These are phyloP conservation scores for Lagenidium giganteum DNA, from an alignment of 352 stramenopile species.

Conservation along the genomic window DNA sequence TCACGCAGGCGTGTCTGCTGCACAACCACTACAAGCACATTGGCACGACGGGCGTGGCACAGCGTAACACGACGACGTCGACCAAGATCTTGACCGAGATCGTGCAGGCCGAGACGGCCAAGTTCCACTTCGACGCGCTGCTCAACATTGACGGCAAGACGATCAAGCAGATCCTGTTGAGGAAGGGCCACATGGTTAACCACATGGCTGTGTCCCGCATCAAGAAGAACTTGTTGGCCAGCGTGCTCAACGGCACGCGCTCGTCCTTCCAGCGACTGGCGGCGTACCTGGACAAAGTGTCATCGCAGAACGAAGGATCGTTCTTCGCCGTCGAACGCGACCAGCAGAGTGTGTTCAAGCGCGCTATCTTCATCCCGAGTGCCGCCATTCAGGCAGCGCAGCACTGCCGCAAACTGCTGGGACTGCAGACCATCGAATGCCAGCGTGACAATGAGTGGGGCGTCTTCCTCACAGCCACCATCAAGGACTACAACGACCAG, in stretches of 20 bases:
- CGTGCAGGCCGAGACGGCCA: neutral
- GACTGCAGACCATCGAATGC: neutral
- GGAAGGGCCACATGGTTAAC: neutral
- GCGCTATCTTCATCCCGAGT: slow-evolving; percentile 2
- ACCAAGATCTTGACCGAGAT: neutral
- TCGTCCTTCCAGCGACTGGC: neutral
- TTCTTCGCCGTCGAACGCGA: slow-evolving; percentile 2
- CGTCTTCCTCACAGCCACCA: slow-evolving; percentile 11
- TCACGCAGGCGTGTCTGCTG: neutral
- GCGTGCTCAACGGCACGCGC: neutral
- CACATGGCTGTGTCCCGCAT: neutral
- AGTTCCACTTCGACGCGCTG: neutral
- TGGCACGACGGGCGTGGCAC: neutral
- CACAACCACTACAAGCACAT: slow-evolving; percentile 4
- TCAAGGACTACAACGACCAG: slow-evolving; percentile 20
- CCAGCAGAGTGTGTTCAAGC: slow-evolving; percentile 13
- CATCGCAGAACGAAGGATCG: neutral
- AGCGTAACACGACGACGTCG: neutral
- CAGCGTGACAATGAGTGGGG: slow-evolving; percentile 8
- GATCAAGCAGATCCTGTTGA: neutral
- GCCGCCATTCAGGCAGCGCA: neutral
- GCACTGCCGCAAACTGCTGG: neutral
- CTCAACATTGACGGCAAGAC: neutral
- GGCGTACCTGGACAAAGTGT: neutral
- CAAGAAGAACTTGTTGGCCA: neutral